Evolutionary conservation across 768 basidiomycete species (phyloP), one percentile per base, ranked within the genome.

Genomic region (Boletus subparvulus): DNA sequence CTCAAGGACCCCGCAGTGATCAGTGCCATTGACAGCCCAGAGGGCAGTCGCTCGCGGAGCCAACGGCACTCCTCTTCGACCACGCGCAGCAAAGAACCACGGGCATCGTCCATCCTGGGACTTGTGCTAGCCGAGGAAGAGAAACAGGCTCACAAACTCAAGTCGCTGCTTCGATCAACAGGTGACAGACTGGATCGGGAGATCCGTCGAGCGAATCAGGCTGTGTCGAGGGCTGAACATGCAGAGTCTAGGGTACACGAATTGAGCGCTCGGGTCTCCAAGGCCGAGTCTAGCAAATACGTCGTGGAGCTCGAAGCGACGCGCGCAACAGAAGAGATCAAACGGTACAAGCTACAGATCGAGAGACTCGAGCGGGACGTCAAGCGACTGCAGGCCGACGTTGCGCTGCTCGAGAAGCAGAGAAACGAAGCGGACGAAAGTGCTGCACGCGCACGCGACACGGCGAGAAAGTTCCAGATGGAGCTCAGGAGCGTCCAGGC

Each of bases 181-280:
- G 77, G 77, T 19, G 82, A 83, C 50, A 76, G 78, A 47, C 74
- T 88, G 39, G 81, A 86, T 63, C 72, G 77, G 46, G 85, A 86
- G 72, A 80, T 77, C 51, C 77, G 78, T 28, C 73, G 82, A 46
- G 82, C 79, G n/a, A 80, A 81, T 44, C 75, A 79, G 37, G 80
- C 80, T 0, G 77, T 77, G 36, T 60, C 73, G 40, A 78, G 83
- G 41, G 84, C 81, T 43, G 78, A 79, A 47, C 74, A 72, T 44
- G 78, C 84, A 30, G 84, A 85, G 68, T 63, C 68, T n/a, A 72
- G 73, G 49, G 77, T 77, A 49, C 77, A 69, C 45, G 80, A 82
- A 37, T 63, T 77, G 17, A 56, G 70, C 14, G 63, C 68, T 9
- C 74, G 77, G 30, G 69, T 77, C 6, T 70, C 70, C 10, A 67